These are phyloP conservation scores for Argentina anserina DNA, from an alignment of 306 rosid species.

Conservation along the genomic window DNA sequence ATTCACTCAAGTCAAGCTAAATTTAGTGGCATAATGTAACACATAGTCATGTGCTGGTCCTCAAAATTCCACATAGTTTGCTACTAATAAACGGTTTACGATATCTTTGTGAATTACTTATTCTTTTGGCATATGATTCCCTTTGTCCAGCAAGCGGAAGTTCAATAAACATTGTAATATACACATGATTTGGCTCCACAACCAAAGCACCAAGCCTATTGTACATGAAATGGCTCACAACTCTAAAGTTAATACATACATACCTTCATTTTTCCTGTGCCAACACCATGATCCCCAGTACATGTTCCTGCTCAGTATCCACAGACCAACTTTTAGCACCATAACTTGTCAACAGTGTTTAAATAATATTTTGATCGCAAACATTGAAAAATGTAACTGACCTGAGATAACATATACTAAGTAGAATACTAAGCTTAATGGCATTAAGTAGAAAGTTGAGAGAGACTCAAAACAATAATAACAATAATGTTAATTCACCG, in stretches of 20 bases:
- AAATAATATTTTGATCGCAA: not conserved
- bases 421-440: not conserved
- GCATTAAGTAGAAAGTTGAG: not conserved
- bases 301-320: slow-evolving; percentile 70
- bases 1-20: not conserved
- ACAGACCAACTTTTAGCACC: slow-evolving; percentile 26
- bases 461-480: not conserved
- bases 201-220: not conserved
- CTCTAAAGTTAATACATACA: not conserved
- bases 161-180: slow-evolving; percentile 4
- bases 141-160: slow-evolving; percentile 13
- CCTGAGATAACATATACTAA: slow-evolving; percentile 3
- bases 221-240: slow-evolving; percentile 1
- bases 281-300: slow-evolving; percentile 95
- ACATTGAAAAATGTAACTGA: slow-evolving; percentile 6
- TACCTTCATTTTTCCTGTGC: slow-evolving; percentile 98
- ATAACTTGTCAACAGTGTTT: not conserved
- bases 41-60: not conserved
- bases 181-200: not conserved
- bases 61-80: not conserved
- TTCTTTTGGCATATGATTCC: not conserved
- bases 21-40: not conserved
- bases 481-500: not conserved
- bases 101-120: not conserved
- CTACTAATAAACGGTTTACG: not conserved